Evolutionary conservation across 495 filamentous ascomycete genomes (phyloP).

Genomic region (Penicillium verhagenii): DNA sequence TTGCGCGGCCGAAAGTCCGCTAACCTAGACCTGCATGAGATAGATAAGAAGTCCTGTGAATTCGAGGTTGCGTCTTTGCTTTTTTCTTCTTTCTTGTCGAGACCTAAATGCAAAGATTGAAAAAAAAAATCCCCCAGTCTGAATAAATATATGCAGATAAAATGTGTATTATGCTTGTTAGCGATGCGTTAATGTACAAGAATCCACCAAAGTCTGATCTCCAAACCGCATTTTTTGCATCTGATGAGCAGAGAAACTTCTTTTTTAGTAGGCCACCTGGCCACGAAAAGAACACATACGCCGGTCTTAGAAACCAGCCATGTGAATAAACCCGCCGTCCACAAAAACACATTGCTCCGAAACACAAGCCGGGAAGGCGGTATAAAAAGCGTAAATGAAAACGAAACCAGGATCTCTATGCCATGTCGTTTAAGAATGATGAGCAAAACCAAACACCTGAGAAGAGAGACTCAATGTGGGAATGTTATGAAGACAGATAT

Average conservation of each 20-base stretch:
- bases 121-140: neutral
- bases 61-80: too few species aligned
- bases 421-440: slow-evolving; percentile 41
- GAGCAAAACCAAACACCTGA: slow-evolving; percentile 44
- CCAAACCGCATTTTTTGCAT: slow-evolving; percentile 20
- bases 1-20: neutral
- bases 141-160: slow-evolving; percentile 14
- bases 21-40: neutral
- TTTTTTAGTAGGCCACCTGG: slow-evolving; percentile 9
- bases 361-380: slow-evolving; percentile 18
- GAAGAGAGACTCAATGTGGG: slow-evolving; percentile 43
- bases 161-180: slow-evolving; percentile 40
- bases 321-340: slow-evolving; percentile 32
- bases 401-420: slow-evolving; percentile 41
- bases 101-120: neutral
- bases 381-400: slow-evolving; percentile 28
- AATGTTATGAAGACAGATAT: slow-evolving; percentile 32
- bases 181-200: slow-evolving; percentile 44
- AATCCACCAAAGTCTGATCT: slow-evolving; percentile 22
- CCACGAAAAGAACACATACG: slow-evolving; percentile 17
- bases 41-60: slow-evolving; percentile 2
- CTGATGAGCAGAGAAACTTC: slow-evolving; percentile 23
- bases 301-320: slow-evolving; percentile 18
- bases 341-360: slow-evolving; percentile 33
- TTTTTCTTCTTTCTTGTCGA: neutral